These are phyloP conservation scores for Pseudogymnoascus sp. DNA, from an alignment of 2,329 filamentous ascomycete genomes.

Conservation along the genomic window DNA sequence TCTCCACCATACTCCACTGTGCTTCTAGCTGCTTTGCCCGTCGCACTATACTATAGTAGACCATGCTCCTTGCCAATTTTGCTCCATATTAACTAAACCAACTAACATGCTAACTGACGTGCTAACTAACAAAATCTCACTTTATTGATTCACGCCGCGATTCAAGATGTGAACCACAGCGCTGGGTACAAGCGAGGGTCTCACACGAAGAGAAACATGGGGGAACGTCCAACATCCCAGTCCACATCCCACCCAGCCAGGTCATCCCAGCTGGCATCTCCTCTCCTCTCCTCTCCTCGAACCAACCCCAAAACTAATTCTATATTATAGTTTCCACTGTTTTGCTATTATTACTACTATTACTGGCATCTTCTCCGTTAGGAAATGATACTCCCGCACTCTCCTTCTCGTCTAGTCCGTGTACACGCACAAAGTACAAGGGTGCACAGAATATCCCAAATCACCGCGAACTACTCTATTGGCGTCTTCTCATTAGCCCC, in stretches of 20 bases:
- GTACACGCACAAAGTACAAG: neutral
- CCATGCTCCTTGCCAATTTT: neutral
- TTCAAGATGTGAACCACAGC: neutral
- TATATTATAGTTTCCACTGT: neutral
- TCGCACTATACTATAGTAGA: neutral
- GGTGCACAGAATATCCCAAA: neutral
- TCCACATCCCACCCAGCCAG: neutral
- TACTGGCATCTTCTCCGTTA: neutral
- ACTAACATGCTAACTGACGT: neutral
- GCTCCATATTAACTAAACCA: neutral
- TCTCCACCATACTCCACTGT: neutral
- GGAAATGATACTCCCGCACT: neutral
- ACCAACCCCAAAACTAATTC: neutral
- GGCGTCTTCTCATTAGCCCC: neutral
- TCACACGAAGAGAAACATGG: neutral
- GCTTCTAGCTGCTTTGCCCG: neutral
- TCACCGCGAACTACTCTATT: neutral
- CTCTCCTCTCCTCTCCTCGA: neutral
- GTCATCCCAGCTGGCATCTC: too few species aligned
- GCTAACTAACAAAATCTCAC: neutral
- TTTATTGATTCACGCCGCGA: neutral
- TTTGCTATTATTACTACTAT: neutral
- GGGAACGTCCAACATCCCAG: neutral
- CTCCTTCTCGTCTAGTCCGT: neutral
- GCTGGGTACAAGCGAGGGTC: neutral